Conservation (phyloP, 768 basidiomycete genomes). For the Agrocybe pediades region DNA sequence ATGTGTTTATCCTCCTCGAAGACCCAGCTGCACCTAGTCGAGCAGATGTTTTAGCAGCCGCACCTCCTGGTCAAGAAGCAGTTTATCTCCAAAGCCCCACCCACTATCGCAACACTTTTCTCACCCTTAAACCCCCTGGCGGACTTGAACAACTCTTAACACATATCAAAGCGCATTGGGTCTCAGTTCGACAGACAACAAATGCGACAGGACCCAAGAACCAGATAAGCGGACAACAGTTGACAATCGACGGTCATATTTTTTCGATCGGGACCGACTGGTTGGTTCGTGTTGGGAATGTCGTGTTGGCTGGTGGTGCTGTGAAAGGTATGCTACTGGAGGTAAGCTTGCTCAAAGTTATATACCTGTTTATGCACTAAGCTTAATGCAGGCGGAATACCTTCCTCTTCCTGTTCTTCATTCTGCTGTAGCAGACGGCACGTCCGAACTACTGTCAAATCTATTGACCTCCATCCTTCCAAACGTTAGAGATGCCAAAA, state of each 20-base stretch:
- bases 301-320: conserved; percentile 71
- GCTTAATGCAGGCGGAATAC: conserved; percentile 85
- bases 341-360: conserved; percentile 36
- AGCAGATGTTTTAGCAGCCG: conserved; percentile 55
- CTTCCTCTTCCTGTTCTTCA: conserved; percentile 73
- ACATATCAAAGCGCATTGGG: conserved; percentile 78
- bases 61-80: conserved; percentile 43
- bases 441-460: conserved; percentile 74
- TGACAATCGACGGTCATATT: conserved; percentile 74
- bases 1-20: conserved; percentile 78
- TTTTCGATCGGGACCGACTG: conserved; percentile 81
- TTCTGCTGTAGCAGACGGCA: conserved; percentile 63
- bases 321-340: conserved; percentile 86
- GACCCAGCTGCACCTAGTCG: conserved; percentile 73
- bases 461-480: conserved; percentile 76
- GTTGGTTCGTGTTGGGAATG: conserved; percentile 80
- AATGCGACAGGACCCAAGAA: conserved; percentile 13
- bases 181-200: conserved; percentile 58
- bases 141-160: conserved; percentile 74
- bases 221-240: conserved; percentile 56
- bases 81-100: conserved; percentile 47
- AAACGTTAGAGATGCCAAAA: conserved; percentile 70
- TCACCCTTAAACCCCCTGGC: conserved; percentile 73
- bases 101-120: conserved; percentile 79
- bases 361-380: conserved; percentile 1